phyloP scores from a whole-genome alignment of 2,329 filamentous ascomycete species.

The Pezicula carpinea region DNA sequence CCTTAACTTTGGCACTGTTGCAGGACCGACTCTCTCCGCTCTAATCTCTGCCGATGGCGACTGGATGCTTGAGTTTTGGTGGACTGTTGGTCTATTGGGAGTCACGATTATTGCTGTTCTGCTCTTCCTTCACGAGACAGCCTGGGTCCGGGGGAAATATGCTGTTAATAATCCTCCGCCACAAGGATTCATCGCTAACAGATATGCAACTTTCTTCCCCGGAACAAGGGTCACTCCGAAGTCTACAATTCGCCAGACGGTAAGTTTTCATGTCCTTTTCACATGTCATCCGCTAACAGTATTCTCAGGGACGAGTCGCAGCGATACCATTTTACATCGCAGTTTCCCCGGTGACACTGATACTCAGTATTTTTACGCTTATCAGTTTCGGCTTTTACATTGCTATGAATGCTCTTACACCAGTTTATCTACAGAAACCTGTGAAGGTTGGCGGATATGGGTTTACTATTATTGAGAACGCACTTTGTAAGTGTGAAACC shows the following conservation, averaged over 20 bases:
- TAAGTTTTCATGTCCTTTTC: neutral
- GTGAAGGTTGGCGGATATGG: conserved; percentile 35
- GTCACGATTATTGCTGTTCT: conserved; percentile 31
- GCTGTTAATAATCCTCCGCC: conserved; percentile 17
- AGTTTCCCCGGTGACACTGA: conserved; percentile 32
- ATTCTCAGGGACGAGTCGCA: conserved; percentile 7
- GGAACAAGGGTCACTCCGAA: conserved; percentile 8
- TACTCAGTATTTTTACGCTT: conserved; percentile 31
- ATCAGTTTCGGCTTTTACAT: conserved; percentile 21
- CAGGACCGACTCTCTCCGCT: conserved; percentile 34
- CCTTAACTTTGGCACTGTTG: conserved; percentile 32
- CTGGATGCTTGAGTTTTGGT: conserved; percentile 38
- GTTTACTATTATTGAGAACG: conserved; percentile 35
- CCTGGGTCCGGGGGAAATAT: conserved; percentile 25
- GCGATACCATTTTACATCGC: conserved; percentile 23
- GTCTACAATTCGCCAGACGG: conserved; percentile 3
- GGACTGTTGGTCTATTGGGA: conserved; percentile 34
- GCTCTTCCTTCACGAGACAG: conserved; percentile 35
- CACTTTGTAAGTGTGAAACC: conserved; percentile 17
- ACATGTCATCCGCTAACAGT: conserved; percentile 2
- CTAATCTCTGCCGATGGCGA: conserved; percentile 32
- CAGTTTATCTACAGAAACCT: conserved; percentile 34
- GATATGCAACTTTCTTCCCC: conserved; percentile 28
- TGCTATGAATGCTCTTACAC: conserved; percentile 17
- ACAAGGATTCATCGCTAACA: conserved; percentile 20